phyloP scores from a whole-genome alignment of 2,329 filamentous ascomycete genomes.

The Fusarium anguioides region DNA sequence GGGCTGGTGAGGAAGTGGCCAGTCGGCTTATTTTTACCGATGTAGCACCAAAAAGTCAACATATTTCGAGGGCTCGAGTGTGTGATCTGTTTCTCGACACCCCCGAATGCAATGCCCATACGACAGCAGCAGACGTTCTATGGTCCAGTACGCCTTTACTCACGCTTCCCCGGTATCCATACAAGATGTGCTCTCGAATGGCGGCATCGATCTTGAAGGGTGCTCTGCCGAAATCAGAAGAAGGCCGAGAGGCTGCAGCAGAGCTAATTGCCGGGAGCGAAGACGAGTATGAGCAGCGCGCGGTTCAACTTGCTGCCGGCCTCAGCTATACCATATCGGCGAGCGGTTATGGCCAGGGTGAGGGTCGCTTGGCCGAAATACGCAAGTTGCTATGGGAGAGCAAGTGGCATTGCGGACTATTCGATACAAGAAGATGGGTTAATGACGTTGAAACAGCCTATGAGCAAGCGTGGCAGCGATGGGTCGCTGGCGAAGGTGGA shows the following conservation, averaged over 20 bases:
- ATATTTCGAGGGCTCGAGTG: conserved; percentile 90
- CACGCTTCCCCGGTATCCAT: conserved; percentile 89
- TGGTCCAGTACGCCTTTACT: conserved; percentile 96
- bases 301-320: conserved; percentile 72
- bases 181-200: conserved; percentile 99
- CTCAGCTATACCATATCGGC: conserved; percentile 66
- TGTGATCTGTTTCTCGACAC: conserved; percentile 97
- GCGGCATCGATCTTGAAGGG: conserved; percentile 93
- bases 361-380: conserved; percentile 80
- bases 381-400: conserved; percentile 84
- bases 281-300: conserved; percentile 84
- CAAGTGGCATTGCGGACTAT: conserved; percentile 87
- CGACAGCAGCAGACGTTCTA: conserved; percentile 93
- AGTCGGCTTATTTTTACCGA: conserved; percentile 93
- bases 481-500: conserved; percentile 87
- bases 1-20: conserved; percentile 88
- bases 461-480: conserved; percentile 86
- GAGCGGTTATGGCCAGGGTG: conserved; percentile 62
- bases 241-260: conserved; percentile 73
- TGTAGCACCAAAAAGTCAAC: conserved; percentile 92
- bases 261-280: conserved; percentile 85
- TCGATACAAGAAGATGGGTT: conserved; percentile 93
- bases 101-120: conserved; percentile 97
- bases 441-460: conserved; percentile 89
- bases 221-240: conserved; percentile 77